These are phyloP conservation scores for Ulvella scutata DNA, from an alignment of 139 green algal species.

Conservation along the genomic window DNA sequence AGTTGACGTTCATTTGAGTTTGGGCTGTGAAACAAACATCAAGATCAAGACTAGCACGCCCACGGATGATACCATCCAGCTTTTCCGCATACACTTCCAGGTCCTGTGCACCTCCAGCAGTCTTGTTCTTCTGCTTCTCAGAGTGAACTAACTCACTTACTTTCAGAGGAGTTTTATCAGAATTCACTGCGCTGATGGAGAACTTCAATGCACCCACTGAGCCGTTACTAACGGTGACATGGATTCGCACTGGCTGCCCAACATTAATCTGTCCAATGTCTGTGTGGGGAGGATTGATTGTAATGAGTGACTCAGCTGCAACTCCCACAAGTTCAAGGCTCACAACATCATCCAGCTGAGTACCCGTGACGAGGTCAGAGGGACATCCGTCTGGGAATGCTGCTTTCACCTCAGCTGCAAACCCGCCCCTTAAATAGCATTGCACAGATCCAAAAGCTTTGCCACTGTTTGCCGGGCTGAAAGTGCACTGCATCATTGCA, in stretches of 20 bases:
- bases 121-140: too few relatives aligned
- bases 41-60: too few relatives aligned
- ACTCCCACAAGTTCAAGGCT: neutral
- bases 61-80: too few relatives aligned
- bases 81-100: too few relatives aligned
- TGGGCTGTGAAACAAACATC: too few relatives aligned
- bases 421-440: neutral
- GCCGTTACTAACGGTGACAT: neutral
- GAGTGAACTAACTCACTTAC: too few relatives aligned
- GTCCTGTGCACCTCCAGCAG: too few relatives aligned
- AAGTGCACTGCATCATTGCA: neutral
- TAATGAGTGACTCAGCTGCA: neutral
- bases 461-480: neutral
- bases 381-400: neutral
- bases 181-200: neutral
- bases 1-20: too few relatives aligned
- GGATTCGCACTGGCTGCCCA: neutral
- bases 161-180: too few relatives aligned
- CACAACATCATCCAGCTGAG: neutral
- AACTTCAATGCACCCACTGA: neutral
- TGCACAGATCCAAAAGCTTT: neutral
- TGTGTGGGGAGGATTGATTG: neutral
- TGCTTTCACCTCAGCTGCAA: neutral
- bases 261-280: neutral
- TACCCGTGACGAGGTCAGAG: neutral